These are phyloP conservation scores for Alternaria brassicicola DNA, from an alignment of 2,329 filamentous ascomycete genomes.

Conservation along the genomic window DNA sequence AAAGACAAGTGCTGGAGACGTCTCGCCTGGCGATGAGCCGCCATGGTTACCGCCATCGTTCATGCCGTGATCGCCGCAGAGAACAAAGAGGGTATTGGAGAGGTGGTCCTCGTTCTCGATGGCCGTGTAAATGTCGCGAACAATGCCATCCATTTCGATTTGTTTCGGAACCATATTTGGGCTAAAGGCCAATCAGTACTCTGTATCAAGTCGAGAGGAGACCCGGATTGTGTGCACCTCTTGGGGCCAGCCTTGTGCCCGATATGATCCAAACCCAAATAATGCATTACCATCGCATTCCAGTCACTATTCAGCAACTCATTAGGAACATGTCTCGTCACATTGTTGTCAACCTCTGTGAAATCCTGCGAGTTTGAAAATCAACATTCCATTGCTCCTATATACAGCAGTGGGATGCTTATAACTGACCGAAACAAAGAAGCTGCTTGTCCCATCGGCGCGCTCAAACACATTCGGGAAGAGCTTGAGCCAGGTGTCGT, in stretches of 20 bases:
- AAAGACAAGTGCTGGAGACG: slow-evolving; percentile 89
- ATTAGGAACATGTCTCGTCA: slow-evolving; percentile 82
- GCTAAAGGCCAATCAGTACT: slow-evolving; percentile 53
- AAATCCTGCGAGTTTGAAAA: slow-evolving; percentile 71
- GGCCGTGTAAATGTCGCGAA: slow-evolving; percentile 75
- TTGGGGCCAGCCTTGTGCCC: slow-evolving; percentile 92
- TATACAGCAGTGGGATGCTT: slow-evolving; percentile 33
- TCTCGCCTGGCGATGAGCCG: slow-evolving; percentile 91
- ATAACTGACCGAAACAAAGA: slow-evolving; percentile 87
- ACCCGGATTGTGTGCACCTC: slow-evolving; percentile 58
- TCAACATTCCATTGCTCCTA: slow-evolving; percentile 43
- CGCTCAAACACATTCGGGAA: slow-evolving; percentile 89
- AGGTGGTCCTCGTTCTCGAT: slow-evolving; percentile 75
- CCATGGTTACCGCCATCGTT: slow-evolving; percentile 98
- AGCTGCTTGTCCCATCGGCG: slow-evolving; percentile 91
- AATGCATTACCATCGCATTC: slow-evolving; percentile 93
- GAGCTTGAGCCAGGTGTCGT: slow-evolving; percentile 97
- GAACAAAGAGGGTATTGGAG: slow-evolving; percentile 76
- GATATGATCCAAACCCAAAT: slow-evolving; percentile 94
- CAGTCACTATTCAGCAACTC: slow-evolving; percentile 82
- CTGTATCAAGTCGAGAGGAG: neutral
- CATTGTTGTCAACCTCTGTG: slow-evolving; percentile 96
- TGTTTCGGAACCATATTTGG: slow-evolving; percentile 94
- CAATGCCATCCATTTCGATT: slow-evolving; percentile 86
- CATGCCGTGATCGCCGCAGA: slow-evolving; percentile 98